Percentiles rank a stretch among this genome's conserved stretches.
phyloP scores from a whole-genome alignment of 2,329 filamentous ascomycete genomes.

The Trichophyton benhamiae region DNA sequence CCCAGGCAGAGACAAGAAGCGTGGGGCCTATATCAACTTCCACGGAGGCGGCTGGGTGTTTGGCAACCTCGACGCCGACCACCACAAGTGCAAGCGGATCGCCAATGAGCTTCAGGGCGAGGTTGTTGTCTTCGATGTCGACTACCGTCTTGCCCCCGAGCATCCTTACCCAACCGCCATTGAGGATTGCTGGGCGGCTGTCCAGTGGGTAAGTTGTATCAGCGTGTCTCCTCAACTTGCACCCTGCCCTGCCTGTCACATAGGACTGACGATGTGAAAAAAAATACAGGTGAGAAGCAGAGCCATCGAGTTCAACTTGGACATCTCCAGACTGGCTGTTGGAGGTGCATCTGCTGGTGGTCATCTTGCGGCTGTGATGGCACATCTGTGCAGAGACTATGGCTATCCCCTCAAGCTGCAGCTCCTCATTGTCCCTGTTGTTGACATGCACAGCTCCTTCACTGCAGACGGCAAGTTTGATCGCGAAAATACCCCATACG shows the following conservation, averaged over 20 bases:
- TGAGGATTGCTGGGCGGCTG: slow-evolving; percentile 30
- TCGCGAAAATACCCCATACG: slow-evolving; percentile 26
- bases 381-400: slow-evolving; percentile 28
- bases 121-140: slow-evolving; percentile 34
- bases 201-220: slow-evolving; percentile 25
- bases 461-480: slow-evolving; percentile 26
- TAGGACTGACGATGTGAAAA: no score
- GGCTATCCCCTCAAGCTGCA: slow-evolving; percentile 27
- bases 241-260: no score
- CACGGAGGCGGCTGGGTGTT: slow-evolving; percentile 36
- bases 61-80: slow-evolving; percentile 27
- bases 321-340: slow-evolving; percentile 25
- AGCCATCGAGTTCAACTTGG: slow-evolving; percentile 25
- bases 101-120: slow-evolving; percentile 27
- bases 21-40: slow-evolving; percentile 33
- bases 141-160: slow-evolving; percentile 33
- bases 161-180: slow-evolving; percentile 27
- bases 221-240: neutral
- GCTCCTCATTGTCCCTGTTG: slow-evolving; percentile 27
- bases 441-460: slow-evolving; percentile 27
- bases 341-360: slow-evolving; percentile 32
- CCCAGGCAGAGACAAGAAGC: slow-evolving; percentile 19
- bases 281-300: slow-evolving; percentile 22
- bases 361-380: slow-evolving; percentile 29
- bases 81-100: slow-evolving; percentile 32